These are phyloP conservation scores for Calonectria honghensis DNA, from an alignment of 2,329 filamentous ascomycete species.

Conservation along the genomic window DNA sequence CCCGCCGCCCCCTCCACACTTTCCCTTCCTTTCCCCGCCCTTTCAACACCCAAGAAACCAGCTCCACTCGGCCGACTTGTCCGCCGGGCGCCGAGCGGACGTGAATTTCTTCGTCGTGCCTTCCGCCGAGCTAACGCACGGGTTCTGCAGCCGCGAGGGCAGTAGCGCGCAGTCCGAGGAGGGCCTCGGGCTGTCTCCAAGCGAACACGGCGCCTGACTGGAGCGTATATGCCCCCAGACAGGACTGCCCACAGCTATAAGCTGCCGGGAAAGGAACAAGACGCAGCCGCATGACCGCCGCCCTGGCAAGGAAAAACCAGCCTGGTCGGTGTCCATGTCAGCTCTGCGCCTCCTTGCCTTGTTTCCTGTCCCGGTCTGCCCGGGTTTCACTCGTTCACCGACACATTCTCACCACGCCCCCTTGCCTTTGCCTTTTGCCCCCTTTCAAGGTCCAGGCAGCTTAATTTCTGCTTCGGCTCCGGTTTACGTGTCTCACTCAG, in stretches of 20 bases:
- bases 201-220: constrained; percentile 18
- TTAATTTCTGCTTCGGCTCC: constrained; percentile 26
- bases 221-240: constrained; percentile 20
- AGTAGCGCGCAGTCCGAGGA: constrained; percentile 17
- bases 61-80: constrained; percentile 18
- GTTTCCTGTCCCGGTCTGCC: constrained; percentile 34
- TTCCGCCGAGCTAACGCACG: constrained; percentile 33
- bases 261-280: not conserved
- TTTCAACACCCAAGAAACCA: constrained; percentile 18
- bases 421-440: not conserved
- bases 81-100: constrained; percentile 6
- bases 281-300: constrained; percentile 38
- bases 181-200: constrained; percentile 20
- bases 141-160: constrained; percentile 22
- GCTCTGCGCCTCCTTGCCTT: constrained; percentile 37
- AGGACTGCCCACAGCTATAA: constrained; percentile 20
- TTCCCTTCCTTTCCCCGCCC: not conserved
- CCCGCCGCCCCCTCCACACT: constrained; percentile 6
- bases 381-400: constrained; percentile 46
- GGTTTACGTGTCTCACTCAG: constrained; percentile 27
- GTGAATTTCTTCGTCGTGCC: not conserved
- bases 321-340: constrained; percentile 28
- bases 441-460: constrained; percentile 18
- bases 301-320: constrained; percentile 7
- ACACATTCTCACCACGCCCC: constrained; percentile 35